Base-by-base conservation (phyloP, 306 rosid genomes). In the Glycine latifolia region DNA sequence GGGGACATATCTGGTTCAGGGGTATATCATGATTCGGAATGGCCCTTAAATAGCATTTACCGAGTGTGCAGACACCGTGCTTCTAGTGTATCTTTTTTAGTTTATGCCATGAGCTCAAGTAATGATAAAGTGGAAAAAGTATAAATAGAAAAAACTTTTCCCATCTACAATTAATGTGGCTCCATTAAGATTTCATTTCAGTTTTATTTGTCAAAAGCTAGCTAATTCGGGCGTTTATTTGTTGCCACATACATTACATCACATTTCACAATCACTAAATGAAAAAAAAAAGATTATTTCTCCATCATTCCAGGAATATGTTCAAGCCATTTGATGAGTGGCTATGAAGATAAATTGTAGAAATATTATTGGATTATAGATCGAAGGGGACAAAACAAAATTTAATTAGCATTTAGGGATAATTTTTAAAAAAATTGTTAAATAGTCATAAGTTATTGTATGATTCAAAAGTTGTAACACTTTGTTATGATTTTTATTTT, bases 41-140 rank as follows among this genome's bases (percentile, higher is more conserved):
- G 58, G 49, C 71, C 79, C 60, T 82, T 71, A 17, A 87, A 81
- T 73, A 4, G 56, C 73, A 73, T 77, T 76, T 80, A 76, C 14
- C 20, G 4, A 39, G 74, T 52, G 74, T 52, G 78, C 44, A 16
- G 39, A 61, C 56, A 39, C 6, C 44, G 6, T 39, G 44, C 44
- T 39, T 4, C 0, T 7, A n/a, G 41, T 37, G 49, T 35, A 20
- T 66, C 12, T 10, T 54, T 59, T 49, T 65, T 46, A 7, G 70
- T 53, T 81, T 67, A 16, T 16, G 56, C 46, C 33, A 73, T 14
- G 43, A 55, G 54, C 46, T 62, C 15, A 26, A 71, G 37, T 62
- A 41, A 74, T 76, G 67, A 54, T 71, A 1, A 63, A 71, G 76
- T 58, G 73, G 49, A 46, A 55, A n/a, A 8, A 5, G 15, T 56